phyloP scores from a whole-genome alignment of 1,284 basidiomycete genomes.

The Athelia psychrophila region DNA sequence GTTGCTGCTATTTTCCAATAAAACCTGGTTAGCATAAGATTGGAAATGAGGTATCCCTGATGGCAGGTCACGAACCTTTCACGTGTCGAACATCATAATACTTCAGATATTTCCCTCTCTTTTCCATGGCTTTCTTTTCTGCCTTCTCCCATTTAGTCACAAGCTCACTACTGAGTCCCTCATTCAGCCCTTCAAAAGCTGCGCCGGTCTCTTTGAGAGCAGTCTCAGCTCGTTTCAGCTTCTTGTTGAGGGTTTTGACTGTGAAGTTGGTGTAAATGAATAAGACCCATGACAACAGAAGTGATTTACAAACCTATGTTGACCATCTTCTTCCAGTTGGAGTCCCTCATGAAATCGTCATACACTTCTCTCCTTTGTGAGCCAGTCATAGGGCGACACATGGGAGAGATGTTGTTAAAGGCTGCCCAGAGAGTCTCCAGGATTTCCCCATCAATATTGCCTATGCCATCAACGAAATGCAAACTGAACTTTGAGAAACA shows the following conservation, averaged over 20 bases:
- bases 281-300: too few relatives aligned
- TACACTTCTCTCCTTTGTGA: constrained; percentile 11
- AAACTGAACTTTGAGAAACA: constrained; percentile 9
- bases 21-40: too few relatives aligned
- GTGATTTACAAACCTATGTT: not conserved
- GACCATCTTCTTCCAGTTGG: constrained; percentile 13
- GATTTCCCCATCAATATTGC: constrained; percentile 12
- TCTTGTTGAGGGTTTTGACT: too few relatives aligned
- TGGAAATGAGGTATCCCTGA: too few relatives aligned
- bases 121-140: not conserved
- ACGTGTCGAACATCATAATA: not conserved
- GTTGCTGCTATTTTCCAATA: not conserved
- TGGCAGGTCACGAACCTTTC: too few relatives aligned
- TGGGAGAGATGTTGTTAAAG: constrained; percentile 13
- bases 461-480: constrained; percentile 10
- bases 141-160: not conserved
- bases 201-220: too few relatives aligned
- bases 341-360: constrained; percentile 15
- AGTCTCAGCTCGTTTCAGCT: too few relatives aligned
- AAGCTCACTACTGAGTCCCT: too few relatives aligned
- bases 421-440: constrained; percentile 13
- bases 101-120: not conserved
- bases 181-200: too few relatives aligned
- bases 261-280: too few relatives aligned
- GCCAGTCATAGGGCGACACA: constrained; percentile 10